Conservation (phyloP, 208 protist genomes). For the Entamoeba moshkovskii region DNA sequence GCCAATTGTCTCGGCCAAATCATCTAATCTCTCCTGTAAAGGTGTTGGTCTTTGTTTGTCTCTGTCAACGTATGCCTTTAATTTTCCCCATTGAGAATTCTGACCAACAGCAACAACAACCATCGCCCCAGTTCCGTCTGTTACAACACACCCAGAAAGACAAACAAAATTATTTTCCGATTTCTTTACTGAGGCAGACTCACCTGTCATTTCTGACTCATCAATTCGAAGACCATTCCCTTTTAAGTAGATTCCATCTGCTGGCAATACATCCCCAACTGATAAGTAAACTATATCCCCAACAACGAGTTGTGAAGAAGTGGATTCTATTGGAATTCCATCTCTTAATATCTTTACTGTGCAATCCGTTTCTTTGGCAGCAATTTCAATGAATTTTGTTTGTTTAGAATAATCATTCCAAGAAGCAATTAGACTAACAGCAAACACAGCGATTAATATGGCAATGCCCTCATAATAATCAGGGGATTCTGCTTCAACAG, state of each 20-base stretch:
- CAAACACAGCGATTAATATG: slow-evolving; percentile 77
- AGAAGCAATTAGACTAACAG: slow-evolving; percentile 72
- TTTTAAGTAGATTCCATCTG: slow-evolving; percentile 67
- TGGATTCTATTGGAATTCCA: slow-evolving; percentile 52
- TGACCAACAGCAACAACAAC: slow-evolving; percentile 65
- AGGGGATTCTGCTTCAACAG: not conserved
- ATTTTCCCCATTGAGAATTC: slow-evolving; percentile 60
- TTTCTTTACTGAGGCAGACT: slow-evolving; percentile 70
- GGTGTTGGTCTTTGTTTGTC: slow-evolving; percentile 55
- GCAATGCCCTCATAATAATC: slow-evolving; percentile 62
- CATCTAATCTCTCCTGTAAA: slow-evolving; percentile 64
- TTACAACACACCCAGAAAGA: slow-evolving; percentile 64
- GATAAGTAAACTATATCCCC: slow-evolving; percentile 66
- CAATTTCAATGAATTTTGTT: slow-evolving; percentile 74
- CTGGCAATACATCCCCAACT: slow-evolving; percentile 65
- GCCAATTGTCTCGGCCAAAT: slow-evolving; percentile 61
- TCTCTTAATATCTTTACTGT: slow-evolving; percentile 36
- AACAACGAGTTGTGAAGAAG: slow-evolving; percentile 51
- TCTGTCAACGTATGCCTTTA: slow-evolving; percentile 39
- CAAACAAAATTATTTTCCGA: slow-evolving; percentile 42
- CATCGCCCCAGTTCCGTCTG: slow-evolving; percentile 24
- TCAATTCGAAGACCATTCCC: slow-evolving; percentile 59
- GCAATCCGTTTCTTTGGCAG: slow-evolving; percentile 58
- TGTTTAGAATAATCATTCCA: slow-evolving; percentile 80
- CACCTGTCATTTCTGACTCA: slow-evolving; percentile 76